Evolutionary conservation across 805 yeast genomes (phyloP), one percentile per base, ranked within the genome.

Genomic region (Candida sakaeoensis): DNA sequence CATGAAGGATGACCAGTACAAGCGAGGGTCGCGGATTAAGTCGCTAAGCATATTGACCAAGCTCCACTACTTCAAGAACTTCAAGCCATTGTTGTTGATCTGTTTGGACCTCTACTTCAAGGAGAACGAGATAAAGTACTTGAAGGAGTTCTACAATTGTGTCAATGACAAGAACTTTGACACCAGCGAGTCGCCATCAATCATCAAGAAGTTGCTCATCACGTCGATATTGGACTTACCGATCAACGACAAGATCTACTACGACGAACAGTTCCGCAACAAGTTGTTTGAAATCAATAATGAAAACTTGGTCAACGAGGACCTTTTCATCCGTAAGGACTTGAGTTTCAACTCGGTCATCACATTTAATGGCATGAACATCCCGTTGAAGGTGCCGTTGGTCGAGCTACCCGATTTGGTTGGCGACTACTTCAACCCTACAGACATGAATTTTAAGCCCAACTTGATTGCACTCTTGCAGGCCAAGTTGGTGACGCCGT

Each of bases 21-120:
- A 66, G 39, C 65, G 90, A 50, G 89, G 89, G 1, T 75, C 80
- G 2, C 60, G 63, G 13, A 79, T 83, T 41, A 77, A 75, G 51
- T 65, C 85, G 2, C 61, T 83, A 41, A 75, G 83, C 5, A 58
- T 83, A 8, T 72, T 82, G 1, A 79, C 88, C 2, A 62, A 68
- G 10, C 58, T 77, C 37, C 57, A 70, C 25, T 77, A 67, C 51
- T 78, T 79, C 54, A 72, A 72, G 42, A 70, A 73, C 27, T 79
- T 80, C 59, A 77, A 75, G 50, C 87, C 86, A 6, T 49, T 81
- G 39, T 52, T 82, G 29, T 55, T 76, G 33, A 68, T 77, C 25
- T 68, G 80, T 4, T 62, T 82, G 32, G 80, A 75, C 51, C 56
- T 57, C 32, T 73, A 73, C 48, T 74, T 74, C 39, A 47, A 52